These are phyloP conservation scores for Nicotiana noctiflora DNA, from an alignment of 257 asterid genomes.

Conservation along the genomic window DNA sequence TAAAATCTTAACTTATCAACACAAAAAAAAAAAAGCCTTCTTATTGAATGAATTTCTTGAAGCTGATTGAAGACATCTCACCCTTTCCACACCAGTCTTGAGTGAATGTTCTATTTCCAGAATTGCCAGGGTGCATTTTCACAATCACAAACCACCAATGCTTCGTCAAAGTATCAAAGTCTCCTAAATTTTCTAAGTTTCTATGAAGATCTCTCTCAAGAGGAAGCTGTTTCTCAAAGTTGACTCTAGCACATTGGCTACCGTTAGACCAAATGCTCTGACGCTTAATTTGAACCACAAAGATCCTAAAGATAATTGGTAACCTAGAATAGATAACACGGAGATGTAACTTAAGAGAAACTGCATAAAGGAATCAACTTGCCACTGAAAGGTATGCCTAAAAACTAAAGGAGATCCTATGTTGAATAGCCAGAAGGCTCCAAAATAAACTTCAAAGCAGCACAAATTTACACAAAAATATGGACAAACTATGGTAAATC, in stretches of 20 bases:
- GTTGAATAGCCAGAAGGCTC: not conserved
- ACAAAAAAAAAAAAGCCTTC: not conserved
- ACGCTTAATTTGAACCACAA: not conserved
- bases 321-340: not conserved
- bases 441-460: not conserved
- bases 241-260: not conserved
- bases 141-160: not conserved
- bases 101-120: not conserved
- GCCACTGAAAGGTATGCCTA: not conserved
- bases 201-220: not conserved
- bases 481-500: not conserved
- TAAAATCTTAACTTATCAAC: no score
- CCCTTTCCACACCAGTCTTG: not conserved
- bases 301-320: not conserved
- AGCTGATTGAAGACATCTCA: not conserved
- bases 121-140: not conserved
- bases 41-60: not conserved
- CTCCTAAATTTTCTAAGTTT: not conserved
- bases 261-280: not conserved
- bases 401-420: not conserved
- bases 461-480: not conserved
- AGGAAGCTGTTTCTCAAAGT: not conserved
- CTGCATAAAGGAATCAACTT: not conserved
- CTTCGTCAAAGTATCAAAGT: not conserved
- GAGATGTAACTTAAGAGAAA: not conserved